A percentile compares a stretch with the other conserved stretches of the same genome.
Evolutionary conservation across 352 stramenopile genomes (phyloP).

Genomic region (Phytopythium mirpurense): DNA sequence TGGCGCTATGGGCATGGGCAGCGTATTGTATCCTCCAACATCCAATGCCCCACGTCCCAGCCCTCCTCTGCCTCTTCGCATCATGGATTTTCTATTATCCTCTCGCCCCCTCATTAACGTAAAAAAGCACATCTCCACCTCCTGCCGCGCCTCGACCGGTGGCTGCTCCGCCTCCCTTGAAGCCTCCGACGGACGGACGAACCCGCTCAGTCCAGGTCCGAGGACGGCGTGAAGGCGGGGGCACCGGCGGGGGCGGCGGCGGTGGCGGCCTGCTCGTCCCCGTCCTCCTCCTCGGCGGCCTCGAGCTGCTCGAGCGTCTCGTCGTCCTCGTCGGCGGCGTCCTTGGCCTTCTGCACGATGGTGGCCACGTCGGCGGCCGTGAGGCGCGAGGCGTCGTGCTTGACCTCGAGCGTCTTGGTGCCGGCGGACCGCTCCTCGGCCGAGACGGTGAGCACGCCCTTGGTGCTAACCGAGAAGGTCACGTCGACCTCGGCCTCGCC

Average conservation of each 20-base stretch:
- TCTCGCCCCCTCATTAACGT: slow-evolving; percentile 1
- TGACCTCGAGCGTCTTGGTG: slow-evolving; percentile 73
- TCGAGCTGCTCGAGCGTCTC: slow-evolving; percentile 72
- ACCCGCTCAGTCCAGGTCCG: slow-evolving; percentile 78
- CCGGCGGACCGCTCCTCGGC: slow-evolving; percentile 72
- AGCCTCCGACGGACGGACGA: no score
- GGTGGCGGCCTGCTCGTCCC: slow-evolving; percentile 27
- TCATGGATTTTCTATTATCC: slow-evolving; percentile 4
- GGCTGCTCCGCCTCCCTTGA: no score
- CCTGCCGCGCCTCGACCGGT: not conserved
- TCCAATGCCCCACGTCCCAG: no score
- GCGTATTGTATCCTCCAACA: no score
- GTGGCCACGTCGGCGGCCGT: slow-evolving; percentile 54
- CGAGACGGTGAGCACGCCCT: slow-evolving; percentile 94
- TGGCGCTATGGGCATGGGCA: no score
- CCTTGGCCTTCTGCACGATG: slow-evolving; percentile 83
- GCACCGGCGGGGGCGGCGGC: slow-evolving; percentile 16
- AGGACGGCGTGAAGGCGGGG: slow-evolving; percentile 37
- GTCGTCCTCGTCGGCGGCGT: slow-evolving; percentile 79
- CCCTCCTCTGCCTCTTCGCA: no score
- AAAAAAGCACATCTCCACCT: not conserved
- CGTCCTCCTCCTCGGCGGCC: slow-evolving; percentile 46
- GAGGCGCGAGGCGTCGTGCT: slow-evolving; percentile 69
- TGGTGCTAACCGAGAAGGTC: slow-evolving; percentile 89
- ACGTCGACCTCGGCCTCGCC: slow-evolving; percentile 92